Conservation (phyloP, 768 basidiomycete species). For the Termitomyces eurrhizus region DNA sequence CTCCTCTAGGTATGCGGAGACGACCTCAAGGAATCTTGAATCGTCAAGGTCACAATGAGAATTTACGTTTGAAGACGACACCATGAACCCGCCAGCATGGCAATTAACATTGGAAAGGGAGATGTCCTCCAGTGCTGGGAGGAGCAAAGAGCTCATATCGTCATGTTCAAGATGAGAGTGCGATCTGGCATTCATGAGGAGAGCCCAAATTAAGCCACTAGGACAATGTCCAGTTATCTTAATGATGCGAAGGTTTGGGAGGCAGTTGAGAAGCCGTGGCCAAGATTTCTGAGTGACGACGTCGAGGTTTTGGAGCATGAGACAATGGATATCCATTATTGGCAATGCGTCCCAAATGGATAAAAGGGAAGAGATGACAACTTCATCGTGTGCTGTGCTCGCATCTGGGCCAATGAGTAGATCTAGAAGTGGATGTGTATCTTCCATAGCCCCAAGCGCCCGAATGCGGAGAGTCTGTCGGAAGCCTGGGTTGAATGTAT, state of each 20-base stretch:
- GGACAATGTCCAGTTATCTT: constrained; percentile 34
- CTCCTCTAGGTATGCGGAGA: constrained; percentile 27
- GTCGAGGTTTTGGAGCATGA: constrained; percentile 33
- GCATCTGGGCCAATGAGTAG: constrained; percentile 26
- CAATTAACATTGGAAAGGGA: constrained; percentile 36
- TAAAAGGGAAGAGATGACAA: constrained; percentile 26
- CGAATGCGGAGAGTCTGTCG: constrained; percentile 30
- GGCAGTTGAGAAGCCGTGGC: constrained; percentile 25
- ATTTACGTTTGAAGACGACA: constrained; percentile 27
- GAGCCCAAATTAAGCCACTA: constrained; percentile 36
- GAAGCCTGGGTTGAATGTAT: constrained; percentile 24
- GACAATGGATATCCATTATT: constrained; percentile 25
- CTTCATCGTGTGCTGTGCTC: constrained; percentile 24
- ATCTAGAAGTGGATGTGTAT: constrained; percentile 25
- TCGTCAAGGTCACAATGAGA: constrained; percentile 35
- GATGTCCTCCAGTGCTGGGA: constrained; percentile 32
- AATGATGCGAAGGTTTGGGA: constrained; percentile 30
- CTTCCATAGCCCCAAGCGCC: constrained; percentile 24
- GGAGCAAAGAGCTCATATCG: constrained; percentile 23
- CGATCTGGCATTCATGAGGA: constrained; percentile 32
- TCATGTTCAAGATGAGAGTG: constrained; percentile 24
- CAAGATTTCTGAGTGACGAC: constrained; percentile 38
- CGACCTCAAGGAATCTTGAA: constrained; percentile 37
- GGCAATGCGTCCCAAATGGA: constrained; percentile 31
- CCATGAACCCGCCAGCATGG: constrained; percentile 38